Base-by-base conservation (phyloP, 148 eudicot genomes). In the Amaranthus cruentus region DNA sequence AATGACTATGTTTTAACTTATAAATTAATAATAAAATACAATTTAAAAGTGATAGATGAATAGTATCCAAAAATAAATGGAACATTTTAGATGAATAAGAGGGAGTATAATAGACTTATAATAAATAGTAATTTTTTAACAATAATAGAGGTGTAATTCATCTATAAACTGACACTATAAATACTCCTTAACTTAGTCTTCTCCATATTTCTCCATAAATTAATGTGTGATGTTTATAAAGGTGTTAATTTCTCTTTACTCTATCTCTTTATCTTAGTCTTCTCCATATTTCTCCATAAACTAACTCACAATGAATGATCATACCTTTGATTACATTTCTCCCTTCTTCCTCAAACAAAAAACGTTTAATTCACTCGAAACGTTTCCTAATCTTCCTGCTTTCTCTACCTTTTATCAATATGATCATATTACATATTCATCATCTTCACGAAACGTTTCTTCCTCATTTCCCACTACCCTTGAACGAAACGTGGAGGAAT, bases 381-480 rank as follows among this genome's bases (percentile, higher is more conserved):
- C 81, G 62, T 78, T 58, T 62, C 57, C n/a, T 18, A 44, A 14
- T 13, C 46, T 46, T 4, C 46, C 67, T 69, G 5, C 7, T 38
- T 21, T 55, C 51, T 63, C 21, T 51, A 13, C 79, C 15, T 47
- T 46, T 46, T 7, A 6, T 47, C 79, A 52, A 15, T 62, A 18
- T 9, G 66, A 70, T 59, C 15, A 50, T 44, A 3, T 12, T 54
- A 0, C 59, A 42, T 60, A 12, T 15, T 4, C 50, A 58, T 47
- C 60, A 9, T 7, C 13, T 6, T 21, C 65, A 5, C 68, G 55
- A 78, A 78, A 73, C 81, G 69, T 73, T 67, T 72, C 76, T 57
- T 11, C 13, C 4, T 6, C 6, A 14, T 7, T 44, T 5, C n/a
- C 9, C 56, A 54, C 47, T 2, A 5, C 43, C 13, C 6, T 9